Base-by-base conservation (phyloP, 139 green algal genomes). In the Bryopsis sp. region DNA sequence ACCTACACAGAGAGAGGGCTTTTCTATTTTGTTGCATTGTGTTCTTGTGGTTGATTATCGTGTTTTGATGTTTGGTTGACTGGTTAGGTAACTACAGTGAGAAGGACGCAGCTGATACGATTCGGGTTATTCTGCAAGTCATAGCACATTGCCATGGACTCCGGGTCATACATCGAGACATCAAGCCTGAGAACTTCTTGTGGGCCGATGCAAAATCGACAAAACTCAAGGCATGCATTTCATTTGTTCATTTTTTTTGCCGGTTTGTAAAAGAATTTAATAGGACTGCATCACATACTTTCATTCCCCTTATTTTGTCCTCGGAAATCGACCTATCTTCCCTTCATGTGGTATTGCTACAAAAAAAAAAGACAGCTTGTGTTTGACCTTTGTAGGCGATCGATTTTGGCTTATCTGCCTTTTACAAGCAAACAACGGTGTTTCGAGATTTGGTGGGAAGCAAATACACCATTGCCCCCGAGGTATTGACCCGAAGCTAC, bases 401-500 rank as follows among this genome's bases (percentile, higher is more conserved):
- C 22, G 86, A 93, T 66, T 93, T 93, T 68, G 86, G 86, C 0
- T 75, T 93, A 3, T 91, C 84, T 6, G 76, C 79, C 0, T 93
- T 86, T 54, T 81, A 78, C 70, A 68, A 78, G 22, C 72, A 79
- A 19, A 72, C 75, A 5, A 68, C 88, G 57, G 50, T 79, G 1
- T 84, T 97, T 61, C 34, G 58, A 65, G 58, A 65, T 39, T 39
- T 65, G 58, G 88, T 97, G 5, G 91, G 91, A 37, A 84, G 62
- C 29, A 88, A 93, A 15, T 98, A 97, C 74, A 99, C 99, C 75
- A 87, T 99, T 39, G 90, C 90, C 0, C 89, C 89, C 32, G 90
- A 97, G 79, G 79, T 39, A 74, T 70, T 35, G 26, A 61, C 58
- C 48, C n/a, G 62, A 3, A 75, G 63, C 24, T 84, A 79, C n/a